Conservation (phyloP, 2,329 filamentous ascomycete species). For the Alternaria conjuncta region DNA sequence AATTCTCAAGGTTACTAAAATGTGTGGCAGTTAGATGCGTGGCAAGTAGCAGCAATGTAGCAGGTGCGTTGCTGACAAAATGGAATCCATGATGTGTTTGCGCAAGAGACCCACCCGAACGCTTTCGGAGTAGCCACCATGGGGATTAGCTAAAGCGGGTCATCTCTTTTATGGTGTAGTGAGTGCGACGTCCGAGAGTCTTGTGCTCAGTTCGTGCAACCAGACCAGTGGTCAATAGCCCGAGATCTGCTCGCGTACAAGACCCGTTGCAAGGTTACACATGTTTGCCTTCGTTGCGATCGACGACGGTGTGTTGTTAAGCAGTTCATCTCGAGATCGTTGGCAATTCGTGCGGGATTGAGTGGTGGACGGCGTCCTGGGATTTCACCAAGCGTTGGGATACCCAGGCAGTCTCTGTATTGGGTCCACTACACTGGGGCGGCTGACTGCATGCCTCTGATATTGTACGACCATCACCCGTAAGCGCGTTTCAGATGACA, state of each 20-base stretch:
- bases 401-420: background rate
- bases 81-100: background rate
- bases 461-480: slow-evolving; percentile 11
- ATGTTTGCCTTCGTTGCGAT: slow-evolving; percentile 15
- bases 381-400: background rate
- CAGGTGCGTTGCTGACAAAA: background rate
- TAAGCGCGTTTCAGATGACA: slow-evolving; percentile 38
- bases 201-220: slow-evolving; percentile 37
- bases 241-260: slow-evolving; percentile 21
- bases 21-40: background rate
- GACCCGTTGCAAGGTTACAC: slow-evolving; percentile 29
- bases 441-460: slow-evolving; percentile 9
- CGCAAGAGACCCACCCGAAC: slow-evolving; percentile 1
- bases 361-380: background rate
- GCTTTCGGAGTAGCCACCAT: background rate
- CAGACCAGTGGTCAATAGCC: slow-evolving; percentile 21
- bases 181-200: slow-evolving; percentile 43
- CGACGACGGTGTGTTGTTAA: background rate
- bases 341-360: background rate
- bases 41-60: background rate
- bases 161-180: slow-evolving; percentile 38
- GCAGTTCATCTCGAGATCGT: background rate
- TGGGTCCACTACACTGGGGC: background rate
- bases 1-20: background rate
- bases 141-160: slow-evolving; percentile 29